Percentiles rank a stretch among this genome's conserved stretches.
phyloP scores from a whole-genome alignment of 805 yeast species.

The Candida mattraensis region DNA sequence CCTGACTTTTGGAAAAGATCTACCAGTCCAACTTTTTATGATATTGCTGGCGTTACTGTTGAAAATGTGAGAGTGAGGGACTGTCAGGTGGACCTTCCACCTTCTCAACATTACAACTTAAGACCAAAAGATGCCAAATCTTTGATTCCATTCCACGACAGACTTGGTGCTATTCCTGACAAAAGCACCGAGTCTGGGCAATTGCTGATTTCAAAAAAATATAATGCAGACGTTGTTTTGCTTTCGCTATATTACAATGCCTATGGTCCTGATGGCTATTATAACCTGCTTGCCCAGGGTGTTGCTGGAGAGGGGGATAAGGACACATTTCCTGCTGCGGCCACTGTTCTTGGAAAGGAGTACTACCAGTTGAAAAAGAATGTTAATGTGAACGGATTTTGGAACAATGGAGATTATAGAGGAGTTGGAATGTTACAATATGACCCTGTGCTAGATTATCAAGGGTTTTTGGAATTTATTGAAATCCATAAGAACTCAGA shows the following conservation, averaged over 20 bases:
- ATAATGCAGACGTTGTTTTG: constrained; percentile 54
- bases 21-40: constrained; percentile 57
- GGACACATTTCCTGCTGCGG: constrained; percentile 74
- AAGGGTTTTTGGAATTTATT: constrained; percentile 20
- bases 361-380: constrained; percentile 57
- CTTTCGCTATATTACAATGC: constrained; percentile 59
- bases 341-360: constrained; percentile 46
- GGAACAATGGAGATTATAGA: constrained; percentile 31
- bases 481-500: constrained; percentile 20
- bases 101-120: constrained; percentile 17
- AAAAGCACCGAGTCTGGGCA: constrained; percentile 68
- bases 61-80: constrained; percentile 38
- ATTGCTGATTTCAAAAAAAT: constrained; percentile 52
- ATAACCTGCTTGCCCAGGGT: constrained; percentile 57
- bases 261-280: constrained; percentile 59
- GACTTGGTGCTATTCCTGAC: constrained; percentile 60
- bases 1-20: constrained; percentile 70
- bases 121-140: constrained; percentile 18
- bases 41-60: constrained; percentile 47
- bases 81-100: constrained; percentile 26
- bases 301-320: constrained; percentile 81
- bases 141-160: constrained; percentile 53
- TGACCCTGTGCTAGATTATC: constrained; percentile 42
- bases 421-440: constrained; percentile 53
- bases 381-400: constrained; percentile 48